Evolutionary conservation across 768 basidiomycete genomes (phyloP).

Genomic region (Leccinum fibrillosum): DNA sequence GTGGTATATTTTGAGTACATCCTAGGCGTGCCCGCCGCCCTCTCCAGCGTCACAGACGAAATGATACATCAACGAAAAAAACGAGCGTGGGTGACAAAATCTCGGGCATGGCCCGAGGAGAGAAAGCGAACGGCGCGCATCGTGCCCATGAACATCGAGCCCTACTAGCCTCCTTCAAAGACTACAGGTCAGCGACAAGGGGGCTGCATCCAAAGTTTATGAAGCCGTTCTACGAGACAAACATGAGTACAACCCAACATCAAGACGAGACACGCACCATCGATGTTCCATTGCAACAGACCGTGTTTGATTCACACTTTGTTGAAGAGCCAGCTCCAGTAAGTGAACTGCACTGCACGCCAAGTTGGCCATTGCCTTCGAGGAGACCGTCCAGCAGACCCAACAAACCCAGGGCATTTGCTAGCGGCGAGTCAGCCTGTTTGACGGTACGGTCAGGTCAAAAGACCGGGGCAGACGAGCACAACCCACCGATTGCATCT

Average conservation of each 20-base stretch:
- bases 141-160: not conserved
- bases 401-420: not conserved
- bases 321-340: constrained; percentile 24
- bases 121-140: constrained; percentile 20
- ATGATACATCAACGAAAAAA: constrained; percentile 23
- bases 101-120: not conserved
- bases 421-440: constrained; percentile 12
- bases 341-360: constrained; percentile 19
- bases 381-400: constrained; percentile 4
- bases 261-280: constrained; percentile 9
- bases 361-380: constrained; percentile 8
- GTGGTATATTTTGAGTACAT: constrained; percentile 12
- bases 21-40: constrained; percentile 8
- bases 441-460: constrained; percentile 7
- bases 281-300: constrained; percentile 22
- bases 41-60: not conserved
- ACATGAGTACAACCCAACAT: no score
- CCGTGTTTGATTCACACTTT: constrained; percentile 15
- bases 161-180: constrained; percentile 4
- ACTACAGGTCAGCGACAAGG: constrained; percentile 2
- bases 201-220: constrained; percentile 27
- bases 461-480: not conserved
- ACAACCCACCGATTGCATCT: constrained; percentile 16
- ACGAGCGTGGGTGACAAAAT: constrained; percentile 24
- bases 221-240: constrained; percentile 17